Conservation (phyloP, 2,329 filamentous ascomycete species). For the Penicillium sp. region DNA sequence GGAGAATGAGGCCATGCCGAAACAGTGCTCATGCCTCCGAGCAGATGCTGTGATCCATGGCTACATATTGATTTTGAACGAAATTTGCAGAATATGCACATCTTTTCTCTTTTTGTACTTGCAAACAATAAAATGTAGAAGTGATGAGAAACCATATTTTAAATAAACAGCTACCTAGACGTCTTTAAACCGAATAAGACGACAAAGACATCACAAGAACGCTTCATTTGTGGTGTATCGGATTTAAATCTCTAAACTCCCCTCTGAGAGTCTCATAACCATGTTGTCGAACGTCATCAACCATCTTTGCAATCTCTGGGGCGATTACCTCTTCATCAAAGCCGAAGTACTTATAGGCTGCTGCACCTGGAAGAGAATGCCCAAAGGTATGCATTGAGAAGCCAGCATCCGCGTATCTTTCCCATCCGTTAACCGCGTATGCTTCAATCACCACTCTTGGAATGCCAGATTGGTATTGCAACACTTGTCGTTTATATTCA, state of each 20-base stretch:
- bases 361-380: constrained; percentile 19
- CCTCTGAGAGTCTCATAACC: constrained; percentile 1
- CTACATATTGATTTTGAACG: no score
- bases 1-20: no score
- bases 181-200: no score
- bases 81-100: no score
- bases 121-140: no score
- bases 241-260: constrained; percentile 10
- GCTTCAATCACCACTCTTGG: constrained; percentile 49
- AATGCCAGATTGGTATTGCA: constrained; percentile 36
- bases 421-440: constrained; percentile 49
- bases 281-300: not conserved
- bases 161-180: no score
- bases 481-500: constrained; percentile 43
- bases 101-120: no score
- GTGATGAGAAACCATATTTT: no score
- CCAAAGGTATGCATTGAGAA: constrained; percentile 46
- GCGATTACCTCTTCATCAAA: constrained; percentile 15
- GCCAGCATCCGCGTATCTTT: constrained; percentile 50
- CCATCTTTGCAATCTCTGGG: not conserved
- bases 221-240: not conserved
- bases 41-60: no score
- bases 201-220: no score
- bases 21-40: no score
- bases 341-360: constrained; percentile 25